phyloP scores from a whole-genome alignment of 768 basidiomycete genomes.

The Leccinellum rugosiceps region DNA sequence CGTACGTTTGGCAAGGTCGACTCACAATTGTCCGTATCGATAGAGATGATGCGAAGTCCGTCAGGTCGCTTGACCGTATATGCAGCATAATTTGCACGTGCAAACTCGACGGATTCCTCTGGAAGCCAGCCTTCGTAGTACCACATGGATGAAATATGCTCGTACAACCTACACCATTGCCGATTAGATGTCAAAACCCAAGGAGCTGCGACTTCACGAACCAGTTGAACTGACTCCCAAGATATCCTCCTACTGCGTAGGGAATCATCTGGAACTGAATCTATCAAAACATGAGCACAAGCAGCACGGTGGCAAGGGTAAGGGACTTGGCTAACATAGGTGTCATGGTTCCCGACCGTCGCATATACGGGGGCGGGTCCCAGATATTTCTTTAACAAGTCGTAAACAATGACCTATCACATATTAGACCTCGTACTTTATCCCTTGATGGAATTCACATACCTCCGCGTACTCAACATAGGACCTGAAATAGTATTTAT shows the following conservation, averaged over 20 bases:
- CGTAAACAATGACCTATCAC: conserved; percentile 53
- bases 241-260: conserved; percentile 33
- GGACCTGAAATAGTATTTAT: conserved; percentile 32
- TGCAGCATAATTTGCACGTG: conserved; percentile 45
- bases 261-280: conserved; percentile 35
- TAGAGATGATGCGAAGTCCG: conserved; percentile 46
- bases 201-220: conserved; percentile 8
- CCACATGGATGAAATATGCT: conserved; percentile 46
- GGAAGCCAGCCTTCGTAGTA: conserved; percentile 45
- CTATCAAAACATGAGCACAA: not conserved
- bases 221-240: conserved; percentile 40
- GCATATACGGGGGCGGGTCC: conserved; percentile 65
- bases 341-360: conserved; percentile 75
- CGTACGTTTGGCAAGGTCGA: conserved; percentile 2
- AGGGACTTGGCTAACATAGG: conserved; percentile 40
- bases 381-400: conserved; percentile 55
- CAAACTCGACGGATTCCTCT: conserved; percentile 33
- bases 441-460: not conserved
- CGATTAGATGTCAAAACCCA: not conserved
- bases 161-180: conserved; percentile 41
- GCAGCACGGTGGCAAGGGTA: not conserved
- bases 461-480: conserved; percentile 63
- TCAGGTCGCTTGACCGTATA: conserved; percentile 43
- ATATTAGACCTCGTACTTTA: not conserved
- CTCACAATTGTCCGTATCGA: conserved; percentile 49